A percentile compares a stretch with the other conserved stretches of the same genome.
phyloP scores from a whole-genome alignment of 305 asterid species.

The Fraxinus platypoda region DNA sequence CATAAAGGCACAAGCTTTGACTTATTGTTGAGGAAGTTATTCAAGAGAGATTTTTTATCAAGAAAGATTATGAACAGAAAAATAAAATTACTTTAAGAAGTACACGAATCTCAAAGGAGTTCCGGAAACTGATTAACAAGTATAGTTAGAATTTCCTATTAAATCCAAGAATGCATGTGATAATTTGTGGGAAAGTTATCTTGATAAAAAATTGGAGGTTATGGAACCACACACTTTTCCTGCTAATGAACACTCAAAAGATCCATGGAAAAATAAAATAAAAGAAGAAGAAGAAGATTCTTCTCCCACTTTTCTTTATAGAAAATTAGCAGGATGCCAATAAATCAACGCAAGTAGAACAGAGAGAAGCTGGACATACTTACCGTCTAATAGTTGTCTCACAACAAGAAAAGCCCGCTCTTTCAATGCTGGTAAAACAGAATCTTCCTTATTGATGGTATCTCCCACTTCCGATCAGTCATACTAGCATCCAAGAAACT shows the following conservation, averaged over 20 bases:
- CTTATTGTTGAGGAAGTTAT: not conserved
- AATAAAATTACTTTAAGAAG: not conserved
- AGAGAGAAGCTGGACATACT: not conserved
- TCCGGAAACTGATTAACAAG: not conserved
- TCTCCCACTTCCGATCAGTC: not conserved
- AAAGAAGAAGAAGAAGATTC: not conserved
- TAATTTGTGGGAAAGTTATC: not conserved
- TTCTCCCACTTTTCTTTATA: not conserved
- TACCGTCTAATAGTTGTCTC: not conserved
- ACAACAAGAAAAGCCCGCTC: not conserved
- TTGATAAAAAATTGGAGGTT: not conserved
- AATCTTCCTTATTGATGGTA: not conserved
- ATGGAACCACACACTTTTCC: not conserved
- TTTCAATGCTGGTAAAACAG: not conserved
- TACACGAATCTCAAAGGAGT: not conserved
- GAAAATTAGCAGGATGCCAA: not conserved
- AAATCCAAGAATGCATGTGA: not conserved
- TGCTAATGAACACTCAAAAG: not conserved
- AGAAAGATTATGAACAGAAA: not conserved
- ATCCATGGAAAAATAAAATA: not conserved
- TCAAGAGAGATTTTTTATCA: not conserved
- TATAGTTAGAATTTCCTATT: not conserved
- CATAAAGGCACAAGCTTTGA: not conserved
- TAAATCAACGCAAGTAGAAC: not conserved
- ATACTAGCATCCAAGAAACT: not conserved